phyloP scores from a whole-genome alignment of 441 rosid genomes.

The Eruca vesicaria region DNA sequence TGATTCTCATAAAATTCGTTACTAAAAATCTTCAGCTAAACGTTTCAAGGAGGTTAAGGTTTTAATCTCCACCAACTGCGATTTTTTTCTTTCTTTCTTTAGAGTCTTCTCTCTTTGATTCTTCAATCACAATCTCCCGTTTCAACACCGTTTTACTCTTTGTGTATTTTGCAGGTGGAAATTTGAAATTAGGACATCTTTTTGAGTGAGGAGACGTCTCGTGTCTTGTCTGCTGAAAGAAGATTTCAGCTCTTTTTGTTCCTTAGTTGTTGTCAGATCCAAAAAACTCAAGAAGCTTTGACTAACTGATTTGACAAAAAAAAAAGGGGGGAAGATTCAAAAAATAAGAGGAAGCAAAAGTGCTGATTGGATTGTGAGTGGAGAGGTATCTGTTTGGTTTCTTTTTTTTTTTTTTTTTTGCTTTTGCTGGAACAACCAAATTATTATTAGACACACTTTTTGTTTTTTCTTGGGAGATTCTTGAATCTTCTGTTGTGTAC shows the following conservation, averaged over 20 bases:
- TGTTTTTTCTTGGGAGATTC: neutral
- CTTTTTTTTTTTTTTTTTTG: neutral
- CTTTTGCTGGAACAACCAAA: neutral
- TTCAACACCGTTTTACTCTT: neutral
- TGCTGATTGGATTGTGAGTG: neutral
- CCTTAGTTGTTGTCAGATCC: neutral
- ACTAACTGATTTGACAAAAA: neutral
- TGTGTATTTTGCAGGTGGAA: neutral
- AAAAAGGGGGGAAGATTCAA: neutral
- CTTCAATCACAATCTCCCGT: neutral
- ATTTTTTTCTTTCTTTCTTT: too few species aligned
- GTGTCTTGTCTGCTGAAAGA: neutral
- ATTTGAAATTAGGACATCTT: neutral
- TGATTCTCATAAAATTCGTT: neutral
- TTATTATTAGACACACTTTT: neutral
- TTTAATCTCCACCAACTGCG: neutral
- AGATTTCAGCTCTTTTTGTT: neutral
- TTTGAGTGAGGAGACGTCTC: neutral
- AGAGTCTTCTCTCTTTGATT: neutral
- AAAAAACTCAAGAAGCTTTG: neutral
- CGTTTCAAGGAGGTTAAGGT: neutral
- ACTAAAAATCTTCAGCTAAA: neutral
- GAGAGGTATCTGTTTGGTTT: neutral
- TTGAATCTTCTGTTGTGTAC: neutral
- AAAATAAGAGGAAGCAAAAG: neutral